Evolutionary conservation across 768 basidiomycete species (phyloP).

Genomic region (Naganishia randhawae): DNA sequence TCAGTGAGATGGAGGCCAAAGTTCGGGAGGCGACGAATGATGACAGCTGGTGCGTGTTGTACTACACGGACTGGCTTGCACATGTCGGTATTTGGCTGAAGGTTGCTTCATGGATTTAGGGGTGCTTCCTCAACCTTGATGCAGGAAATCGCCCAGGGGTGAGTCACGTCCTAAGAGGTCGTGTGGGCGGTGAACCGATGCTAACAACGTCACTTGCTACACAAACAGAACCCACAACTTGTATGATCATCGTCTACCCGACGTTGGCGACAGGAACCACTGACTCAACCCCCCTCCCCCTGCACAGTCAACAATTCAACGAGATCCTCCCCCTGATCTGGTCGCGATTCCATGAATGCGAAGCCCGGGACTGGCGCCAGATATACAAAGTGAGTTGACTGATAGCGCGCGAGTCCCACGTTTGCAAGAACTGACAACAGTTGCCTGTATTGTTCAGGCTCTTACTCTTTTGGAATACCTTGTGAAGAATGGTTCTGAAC

Average conservation of each 20-base stretch:
- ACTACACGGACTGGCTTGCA: background rate
- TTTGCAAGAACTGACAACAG: background rate
- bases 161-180: conserved; percentile 47
- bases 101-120: conserved; percentile 55
- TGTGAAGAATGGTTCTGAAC: conserved; percentile 92
- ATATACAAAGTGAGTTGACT: conserved; percentile 80
- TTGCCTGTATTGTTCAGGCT: conserved; percentile 56
- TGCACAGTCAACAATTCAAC: conserved; percentile 85
- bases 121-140: conserved; percentile 96
- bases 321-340: conserved; percentile 99
- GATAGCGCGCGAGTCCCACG: background rate
- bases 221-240: conserved; percentile 87
- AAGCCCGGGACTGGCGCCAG: conserved; percentile 95
- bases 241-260: conserved; percentile 56
- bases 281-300: background rate
- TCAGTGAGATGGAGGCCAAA: conserved; percentile 95
- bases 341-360: conserved; percentile 62
- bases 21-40: conserved; percentile 96
- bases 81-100: background rate
- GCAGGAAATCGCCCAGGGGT: conserved; percentile 98
- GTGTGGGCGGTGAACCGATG: background rate
- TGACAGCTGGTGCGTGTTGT: conserved; percentile 87
- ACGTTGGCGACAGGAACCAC: background rate
- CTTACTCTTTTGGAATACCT: conserved; percentile 92
- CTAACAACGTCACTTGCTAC: background rate